A percentile compares a stretch with the other conserved stretches of the same genome.
Conservation (phyloP, 768 basidiomycete genomes). For the Brasilioporus rufonigricans region DNA sequence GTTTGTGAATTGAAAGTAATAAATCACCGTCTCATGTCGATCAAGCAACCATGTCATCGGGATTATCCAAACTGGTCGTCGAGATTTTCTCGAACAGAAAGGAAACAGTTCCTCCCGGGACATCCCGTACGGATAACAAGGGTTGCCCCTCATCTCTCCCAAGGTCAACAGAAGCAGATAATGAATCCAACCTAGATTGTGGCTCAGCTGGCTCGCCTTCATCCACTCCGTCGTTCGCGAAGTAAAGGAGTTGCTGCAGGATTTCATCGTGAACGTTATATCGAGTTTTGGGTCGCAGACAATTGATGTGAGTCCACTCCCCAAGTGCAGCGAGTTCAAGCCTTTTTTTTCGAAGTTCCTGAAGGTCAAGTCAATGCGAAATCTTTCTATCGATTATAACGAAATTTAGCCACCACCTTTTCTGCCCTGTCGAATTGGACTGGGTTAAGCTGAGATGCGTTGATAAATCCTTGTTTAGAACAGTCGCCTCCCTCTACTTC, state of each 20-base stretch:
- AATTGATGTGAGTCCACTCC: conserved; percentile 86
- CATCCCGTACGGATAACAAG: conserved; percentile 41
- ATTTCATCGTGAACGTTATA: conserved; percentile 64
- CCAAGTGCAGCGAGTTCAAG: conserved; percentile 66
- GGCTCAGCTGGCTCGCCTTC: conserved; percentile 9
- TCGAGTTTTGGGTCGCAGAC: conserved; percentile 44
- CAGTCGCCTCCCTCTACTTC: conserved; percentile 31
- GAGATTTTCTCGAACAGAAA: conserved; percentile 72
- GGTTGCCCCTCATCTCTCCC: conserved; percentile 39
- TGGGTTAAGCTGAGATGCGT: conserved; percentile 59
- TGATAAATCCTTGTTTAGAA: conserved; percentile 51
- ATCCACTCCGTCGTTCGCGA: conserved; percentile 14
- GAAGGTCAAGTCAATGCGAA: conserved; percentile 1
- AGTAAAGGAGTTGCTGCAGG: conserved; percentile 47
- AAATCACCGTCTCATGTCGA: neutral
- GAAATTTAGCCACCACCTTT: conserved; percentile 43
- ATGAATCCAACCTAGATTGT: conserved; percentile 29
- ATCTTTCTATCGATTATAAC: neutral
- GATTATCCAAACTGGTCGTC: conserved; percentile 9
- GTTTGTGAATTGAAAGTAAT: neutral
- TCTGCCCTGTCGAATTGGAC: conserved; percentile 46
- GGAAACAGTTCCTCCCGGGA: conserved; percentile 67
- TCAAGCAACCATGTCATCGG: neutral
- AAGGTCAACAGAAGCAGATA: conserved; percentile 47
- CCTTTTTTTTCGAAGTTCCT: conserved; percentile 71